Conservation (phyloP, 2,329 filamentous ascomycete species). For the Penicillium sp. region DNA sequence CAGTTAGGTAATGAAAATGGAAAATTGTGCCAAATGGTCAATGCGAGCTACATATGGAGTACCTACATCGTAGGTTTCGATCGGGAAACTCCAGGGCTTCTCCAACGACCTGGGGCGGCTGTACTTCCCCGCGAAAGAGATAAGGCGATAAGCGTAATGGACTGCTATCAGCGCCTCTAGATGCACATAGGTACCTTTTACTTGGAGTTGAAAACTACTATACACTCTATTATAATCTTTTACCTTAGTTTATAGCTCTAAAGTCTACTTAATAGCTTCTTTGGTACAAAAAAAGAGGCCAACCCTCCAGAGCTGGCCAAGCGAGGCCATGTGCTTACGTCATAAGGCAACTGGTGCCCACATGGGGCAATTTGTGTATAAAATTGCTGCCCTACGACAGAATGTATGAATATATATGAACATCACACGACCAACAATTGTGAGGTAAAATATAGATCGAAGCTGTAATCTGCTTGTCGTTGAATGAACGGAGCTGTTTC, state of each 20-base stretch:
- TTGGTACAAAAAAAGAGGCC: neutral
- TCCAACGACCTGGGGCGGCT: neutral
- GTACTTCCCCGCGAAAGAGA: slow-evolving; percentile 6
- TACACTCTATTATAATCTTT: too few relatives aligned
- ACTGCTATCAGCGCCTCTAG: too few relatives aligned
- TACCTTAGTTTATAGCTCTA: too few relatives aligned
- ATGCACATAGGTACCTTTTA: too few relatives aligned
- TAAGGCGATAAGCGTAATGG: slow-evolving; percentile 4
- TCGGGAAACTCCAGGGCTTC: neutral
- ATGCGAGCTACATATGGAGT: neutral
- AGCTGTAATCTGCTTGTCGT: neutral
- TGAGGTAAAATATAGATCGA: neutral
- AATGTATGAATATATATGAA: neutral
- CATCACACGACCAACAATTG: neutral
- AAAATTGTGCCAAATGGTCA: neutral
- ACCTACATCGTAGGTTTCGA: neutral
- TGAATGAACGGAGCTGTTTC: neutral
- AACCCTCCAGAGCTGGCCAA: neutral
- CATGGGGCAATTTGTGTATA: neutral
- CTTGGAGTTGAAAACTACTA: too few relatives aligned
- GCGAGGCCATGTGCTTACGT: neutral
- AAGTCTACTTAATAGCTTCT: too few relatives aligned
- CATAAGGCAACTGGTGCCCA: slow-evolving; percentile 1
- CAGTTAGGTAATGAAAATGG: slow-evolving; percentile 15
- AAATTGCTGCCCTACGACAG: neutral